Evolutionary conservation across 306 rosid genomes (phyloP).

Genomic region (Quercus rubra): DNA sequence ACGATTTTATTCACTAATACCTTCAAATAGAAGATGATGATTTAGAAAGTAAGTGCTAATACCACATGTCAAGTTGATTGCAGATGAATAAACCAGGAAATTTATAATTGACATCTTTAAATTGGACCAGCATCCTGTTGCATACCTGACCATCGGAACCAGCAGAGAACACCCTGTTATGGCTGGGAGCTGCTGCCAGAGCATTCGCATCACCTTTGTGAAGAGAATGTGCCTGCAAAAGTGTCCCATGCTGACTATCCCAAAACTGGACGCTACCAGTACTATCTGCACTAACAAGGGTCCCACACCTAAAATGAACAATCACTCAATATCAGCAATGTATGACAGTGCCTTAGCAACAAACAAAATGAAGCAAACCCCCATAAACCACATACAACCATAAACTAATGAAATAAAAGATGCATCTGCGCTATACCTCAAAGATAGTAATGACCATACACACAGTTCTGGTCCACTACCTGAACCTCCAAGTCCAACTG

Average conservation of each 20-base stretch:
- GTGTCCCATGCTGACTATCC: conserved; percentile 83
- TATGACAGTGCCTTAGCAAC: background rate
- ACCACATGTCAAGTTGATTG: background rate
- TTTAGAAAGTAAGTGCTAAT: background rate
- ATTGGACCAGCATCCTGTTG: background rate
- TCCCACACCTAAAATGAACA: conserved; percentile 68
- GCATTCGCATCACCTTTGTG: conserved; percentile 91
- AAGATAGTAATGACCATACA: conserved; percentile 75
- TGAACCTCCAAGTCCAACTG: conserved; percentile 84
- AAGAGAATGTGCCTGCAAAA: conserved; percentile 65
- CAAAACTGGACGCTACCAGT: conserved; percentile 96
- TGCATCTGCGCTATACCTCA: conserved; percentile 50
- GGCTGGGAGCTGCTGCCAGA: conserved; percentile 82
- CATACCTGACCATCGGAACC: conserved; percentile 98
- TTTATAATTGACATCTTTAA: conserved; percentile 3
- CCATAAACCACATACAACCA: background rate
- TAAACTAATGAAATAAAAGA: conserved; percentile 1
- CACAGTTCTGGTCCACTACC: conserved; percentile 74
- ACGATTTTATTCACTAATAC: too few species aligned
- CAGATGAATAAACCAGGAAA: background rate
- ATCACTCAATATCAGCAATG: conserved; percentile 13
- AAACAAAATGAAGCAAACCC: background rate
- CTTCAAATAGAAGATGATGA: background rate
- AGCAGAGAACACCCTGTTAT: conserved; percentile 82
- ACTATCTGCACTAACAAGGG: conserved; percentile 98